phyloP scores from a whole-genome alignment of 2,329 filamentous ascomycete genomes.

The Knufia fluminis region DNA sequence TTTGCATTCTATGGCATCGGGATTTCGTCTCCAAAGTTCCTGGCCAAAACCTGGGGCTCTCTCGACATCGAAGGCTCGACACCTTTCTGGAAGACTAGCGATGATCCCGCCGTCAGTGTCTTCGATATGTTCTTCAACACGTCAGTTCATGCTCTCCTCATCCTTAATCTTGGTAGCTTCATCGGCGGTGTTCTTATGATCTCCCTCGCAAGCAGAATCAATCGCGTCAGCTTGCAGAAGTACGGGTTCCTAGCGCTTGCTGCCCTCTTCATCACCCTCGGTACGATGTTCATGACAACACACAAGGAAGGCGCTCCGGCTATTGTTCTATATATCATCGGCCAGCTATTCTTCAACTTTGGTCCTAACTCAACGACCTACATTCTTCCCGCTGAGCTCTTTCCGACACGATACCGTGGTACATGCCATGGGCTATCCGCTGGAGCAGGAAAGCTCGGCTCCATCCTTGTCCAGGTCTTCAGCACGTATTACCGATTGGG shows the following conservation, averaged over 20 bases:
- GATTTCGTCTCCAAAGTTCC: conserved; percentile 35
- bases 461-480: conserved; percentile 35
- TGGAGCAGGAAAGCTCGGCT: conserved; percentile 46
- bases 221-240: conserved; percentile 36
- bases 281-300: conserved; percentile 33
- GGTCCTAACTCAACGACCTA: conserved; percentile 35
- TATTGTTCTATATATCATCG: conserved; percentile 37
- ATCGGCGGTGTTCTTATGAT: conserved; percentile 35
- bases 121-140: conserved; percentile 33
- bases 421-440: conserved; percentile 47
- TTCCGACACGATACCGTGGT: conserved; percentile 46
- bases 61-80: conserved; percentile 24
- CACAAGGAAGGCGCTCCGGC: conserved; percentile 29
- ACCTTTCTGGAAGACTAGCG: conserved; percentile 31
- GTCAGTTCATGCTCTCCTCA: conserved; percentile 32
- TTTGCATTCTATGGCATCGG: conserved; percentile 51
- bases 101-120: conserved; percentile 33
- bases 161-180: conserved; percentile 35
- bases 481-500: conserved; percentile 34
- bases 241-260: conserved; percentile 36
- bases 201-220: conserved; percentile 30
- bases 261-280: conserved; percentile 35
- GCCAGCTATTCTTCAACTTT: conserved; percentile 41
- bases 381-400: conserved; percentile 47
- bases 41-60: conserved; percentile 33